These are phyloP conservation scores for Daedalea quercina DNA, from an alignment of 768 basidiomycete species.

Conservation along the genomic window DNA sequence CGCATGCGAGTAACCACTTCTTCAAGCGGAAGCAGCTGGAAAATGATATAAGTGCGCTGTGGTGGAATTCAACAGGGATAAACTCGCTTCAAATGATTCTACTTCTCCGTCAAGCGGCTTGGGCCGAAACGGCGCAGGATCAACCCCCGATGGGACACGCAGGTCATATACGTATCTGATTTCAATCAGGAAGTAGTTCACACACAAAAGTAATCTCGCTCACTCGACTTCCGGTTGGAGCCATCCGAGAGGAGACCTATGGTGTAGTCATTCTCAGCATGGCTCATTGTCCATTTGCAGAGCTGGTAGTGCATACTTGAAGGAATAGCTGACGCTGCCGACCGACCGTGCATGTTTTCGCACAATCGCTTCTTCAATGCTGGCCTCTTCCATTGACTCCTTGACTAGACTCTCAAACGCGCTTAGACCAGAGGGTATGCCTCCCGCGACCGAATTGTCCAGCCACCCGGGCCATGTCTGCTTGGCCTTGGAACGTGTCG, in stretches of 20 bases:
- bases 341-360: slow-evolving; percentile 48
- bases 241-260: slow-evolving; percentile 62
- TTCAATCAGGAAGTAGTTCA: background rate
- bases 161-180: slow-evolving; percentile 88
- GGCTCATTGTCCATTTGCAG: background rate
- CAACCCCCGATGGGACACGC: slow-evolving; percentile 48
- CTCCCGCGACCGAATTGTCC: slow-evolving; percentile 91
- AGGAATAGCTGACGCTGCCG: slow-evolving; percentile 81
- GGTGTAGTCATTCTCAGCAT: background rate
- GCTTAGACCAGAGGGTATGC: slow-evolving; percentile 75
- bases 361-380: slow-evolving; percentile 61
- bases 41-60: background rate
- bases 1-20: slow-evolving; percentile 61
- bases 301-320: slow-evolving; percentile 36
- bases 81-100: slow-evolving; percentile 76
- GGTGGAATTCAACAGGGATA: background rate
- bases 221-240: slow-evolving; percentile 85
- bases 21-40: slow-evolving; percentile 59
- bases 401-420: slow-evolving; percentile 75
- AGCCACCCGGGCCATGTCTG: slow-evolving; percentile 85
- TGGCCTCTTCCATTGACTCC: slow-evolving; percentile 93
- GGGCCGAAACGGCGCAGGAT: slow-evolving; percentile 48
- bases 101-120: slow-evolving; percentile 89
- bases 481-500: slow-evolving; percentile 79
- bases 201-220: background rate